Evolutionary conservation across 1,139 yeast genomes (phyloP).

Genomic region (Geotrichum klebahnii): DNA sequence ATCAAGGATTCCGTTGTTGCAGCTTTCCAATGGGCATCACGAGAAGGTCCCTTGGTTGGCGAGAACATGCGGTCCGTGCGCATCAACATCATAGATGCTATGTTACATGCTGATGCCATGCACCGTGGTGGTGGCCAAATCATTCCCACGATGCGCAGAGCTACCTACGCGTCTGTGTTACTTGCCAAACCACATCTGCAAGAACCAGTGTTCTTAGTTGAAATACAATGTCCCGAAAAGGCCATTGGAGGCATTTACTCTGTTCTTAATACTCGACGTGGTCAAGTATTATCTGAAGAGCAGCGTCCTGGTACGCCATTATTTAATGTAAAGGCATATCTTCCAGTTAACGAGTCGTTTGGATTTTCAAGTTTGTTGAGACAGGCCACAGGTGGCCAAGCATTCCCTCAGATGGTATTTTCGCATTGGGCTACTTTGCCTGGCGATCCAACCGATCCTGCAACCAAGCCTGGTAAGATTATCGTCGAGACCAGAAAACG

Average conservation of each 20-base stretch:
- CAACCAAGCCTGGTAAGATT: constrained; percentile 91
- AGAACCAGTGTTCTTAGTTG: constrained; percentile 99
- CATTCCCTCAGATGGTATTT: constrained; percentile 99
- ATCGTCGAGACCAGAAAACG: constrained; percentile 89
- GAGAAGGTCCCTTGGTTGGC: constrained; percentile 98
- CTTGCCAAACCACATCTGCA: constrained; percentile 98
- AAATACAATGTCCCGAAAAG: constrained; percentile 98
- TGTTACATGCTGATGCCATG: constrained; percentile 99
- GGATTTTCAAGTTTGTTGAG: constrained; percentile 99
- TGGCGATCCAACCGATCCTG: constrained; percentile 90
- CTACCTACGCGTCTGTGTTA: constrained; percentile 95
- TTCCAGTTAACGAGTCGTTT: constrained; percentile 99
- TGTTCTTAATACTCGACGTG: constrained; percentile 99
- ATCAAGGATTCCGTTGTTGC: constrained; percentile 99
- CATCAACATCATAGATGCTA: constrained; percentile 97
- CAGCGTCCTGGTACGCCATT: constrained; percentile 99
- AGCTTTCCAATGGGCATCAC: constrained; percentile 99
- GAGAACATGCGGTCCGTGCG: constrained; percentile 94
- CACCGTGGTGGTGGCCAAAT: constrained; percentile 99
- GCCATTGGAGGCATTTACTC: constrained; percentile 99
- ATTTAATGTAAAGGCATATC: constrained; percentile 98
- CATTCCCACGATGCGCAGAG: constrained; percentile 99
- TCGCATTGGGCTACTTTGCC: constrained; percentile 93
- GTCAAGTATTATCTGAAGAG: constrained; percentile 97
- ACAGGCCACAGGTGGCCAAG: constrained; percentile 99